Conservation (phyloP, 495 filamentous ascomycete genomes). For the Beverwykella pulmonaria region DNA sequence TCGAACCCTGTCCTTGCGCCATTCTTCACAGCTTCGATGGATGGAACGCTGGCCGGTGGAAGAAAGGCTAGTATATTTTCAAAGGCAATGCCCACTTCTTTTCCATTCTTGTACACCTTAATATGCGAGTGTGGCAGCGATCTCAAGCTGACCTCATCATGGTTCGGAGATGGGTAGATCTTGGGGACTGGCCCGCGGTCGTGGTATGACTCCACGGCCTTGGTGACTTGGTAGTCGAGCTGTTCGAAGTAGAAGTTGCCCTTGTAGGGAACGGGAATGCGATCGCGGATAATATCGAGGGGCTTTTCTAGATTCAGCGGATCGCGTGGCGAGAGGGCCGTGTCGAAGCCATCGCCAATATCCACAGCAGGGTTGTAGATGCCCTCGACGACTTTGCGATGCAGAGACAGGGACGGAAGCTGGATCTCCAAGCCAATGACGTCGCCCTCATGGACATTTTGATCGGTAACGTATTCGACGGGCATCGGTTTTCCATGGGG, state of each 20-base stretch:
- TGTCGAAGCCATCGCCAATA: slow-evolving; percentile 58
- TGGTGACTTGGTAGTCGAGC: slow-evolving; percentile 85
- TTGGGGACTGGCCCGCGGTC: slow-evolving; percentile 62
- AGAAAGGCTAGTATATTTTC: slow-evolving; percentile 88
- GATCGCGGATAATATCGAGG: slow-evolving; percentile 88
- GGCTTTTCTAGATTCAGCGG: slow-evolving; percentile 41
- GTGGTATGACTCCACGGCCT: slow-evolving; percentile 84
- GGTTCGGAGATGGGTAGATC: slow-evolving; percentile 65
- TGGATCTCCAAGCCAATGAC: slow-evolving; percentile 93
- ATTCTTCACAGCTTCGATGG: slow-evolving; percentile 68
- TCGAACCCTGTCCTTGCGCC: slow-evolving; percentile 82
- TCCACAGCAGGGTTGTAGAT: slow-evolving; percentile 84
- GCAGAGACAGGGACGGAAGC: slow-evolving; percentile 78
- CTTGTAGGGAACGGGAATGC: slow-evolving; percentile 92
- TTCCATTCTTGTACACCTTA: slow-evolving; percentile 89
- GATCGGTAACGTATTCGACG: slow-evolving; percentile 41
- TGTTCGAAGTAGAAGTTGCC: slow-evolving; percentile 92
- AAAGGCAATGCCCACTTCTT: slow-evolving; percentile 82
- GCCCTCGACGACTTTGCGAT: slow-evolving; percentile 84
- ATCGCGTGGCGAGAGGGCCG: slow-evolving; percentile 24
- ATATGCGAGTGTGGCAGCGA: slow-evolving; percentile 86
- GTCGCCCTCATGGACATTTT: slow-evolving; percentile 72
- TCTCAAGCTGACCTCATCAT: slow-evolving; percentile 69
- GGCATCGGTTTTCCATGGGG: slow-evolving; percentile 65
- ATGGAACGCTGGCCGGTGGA: slow-evolving; percentile 81